Conservation (phyloP, 352 stramenopile genomes). For the Phytophthora citrophthora region DNA sequence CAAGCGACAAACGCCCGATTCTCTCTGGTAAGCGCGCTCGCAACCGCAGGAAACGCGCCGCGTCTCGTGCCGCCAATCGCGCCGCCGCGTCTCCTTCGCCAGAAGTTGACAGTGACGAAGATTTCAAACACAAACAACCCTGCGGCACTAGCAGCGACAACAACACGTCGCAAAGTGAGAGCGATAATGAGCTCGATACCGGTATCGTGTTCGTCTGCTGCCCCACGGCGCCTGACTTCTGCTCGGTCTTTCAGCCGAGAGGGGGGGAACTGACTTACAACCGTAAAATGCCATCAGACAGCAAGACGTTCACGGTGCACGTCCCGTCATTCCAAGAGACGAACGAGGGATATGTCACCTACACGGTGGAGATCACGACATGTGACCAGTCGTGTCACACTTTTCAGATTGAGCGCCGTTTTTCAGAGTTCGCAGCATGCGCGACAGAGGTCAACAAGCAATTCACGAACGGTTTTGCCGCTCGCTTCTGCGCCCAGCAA, state of each 20-base stretch:
- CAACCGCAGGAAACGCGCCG: slow-evolving; percentile 62
- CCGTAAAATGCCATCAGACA: slow-evolving; percentile 20
- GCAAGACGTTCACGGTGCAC: slow-evolving; percentile 55
- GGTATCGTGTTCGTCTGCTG: slow-evolving; percentile 74
- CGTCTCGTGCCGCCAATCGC: slow-evolving; percentile 38
- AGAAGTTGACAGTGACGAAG: slow-evolving; percentile 44
- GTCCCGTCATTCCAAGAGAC: slow-evolving; percentile 73
- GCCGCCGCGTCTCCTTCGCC: slow-evolving; percentile 16
- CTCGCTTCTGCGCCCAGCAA: slow-evolving; percentile 11
- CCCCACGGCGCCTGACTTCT: slow-evolving; percentile 64
- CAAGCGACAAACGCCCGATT: slow-evolving; percentile 71
- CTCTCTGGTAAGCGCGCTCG: slow-evolving; percentile 67
- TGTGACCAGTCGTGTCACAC: slow-evolving; percentile 42
- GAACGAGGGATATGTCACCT: slow-evolving; percentile 67
- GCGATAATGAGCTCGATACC: slow-evolving; percentile 54
- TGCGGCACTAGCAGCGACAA: slow-evolving; percentile 16
- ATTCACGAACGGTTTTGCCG: slow-evolving; percentile 24
- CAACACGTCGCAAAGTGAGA: slow-evolving; percentile 33
- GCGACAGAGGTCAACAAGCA: slow-evolving; percentile 53
- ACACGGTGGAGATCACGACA: slow-evolving; percentile 57
- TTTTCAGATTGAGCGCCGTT: slow-evolving; percentile 72
- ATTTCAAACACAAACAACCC: slow-evolving; percentile 19
- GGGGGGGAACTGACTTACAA: slow-evolving; percentile 15
- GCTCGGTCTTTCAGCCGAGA: slow-evolving; percentile 58
- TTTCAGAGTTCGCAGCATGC: slow-evolving; percentile 80